A percentile compares a stretch with the other conserved stretches of the same genome.
phyloP scores from a whole-genome alignment of 2,329 filamentous ascomycete species.

The Malbranchea cinnamomea region DNA sequence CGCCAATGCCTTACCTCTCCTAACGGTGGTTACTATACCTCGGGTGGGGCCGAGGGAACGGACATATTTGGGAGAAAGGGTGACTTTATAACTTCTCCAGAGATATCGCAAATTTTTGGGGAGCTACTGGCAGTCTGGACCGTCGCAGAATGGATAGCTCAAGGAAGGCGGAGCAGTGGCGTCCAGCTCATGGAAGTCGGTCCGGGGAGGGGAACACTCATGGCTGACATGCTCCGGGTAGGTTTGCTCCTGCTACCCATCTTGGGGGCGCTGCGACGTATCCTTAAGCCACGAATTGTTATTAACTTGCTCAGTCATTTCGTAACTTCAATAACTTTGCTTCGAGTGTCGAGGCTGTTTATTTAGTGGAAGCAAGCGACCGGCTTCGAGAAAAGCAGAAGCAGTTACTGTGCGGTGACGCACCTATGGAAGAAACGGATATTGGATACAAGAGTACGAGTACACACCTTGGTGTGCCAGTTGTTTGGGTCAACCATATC shows the following conservation, averaged over 20 bases:
- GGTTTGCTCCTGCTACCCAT: constrained; percentile 1
- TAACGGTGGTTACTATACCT: constrained; percentile 85
- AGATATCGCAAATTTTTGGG: constrained; percentile 94
- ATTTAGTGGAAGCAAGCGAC: constrained; percentile 85
- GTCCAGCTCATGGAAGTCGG: constrained; percentile 89
- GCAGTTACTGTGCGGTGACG: constrained; percentile 61
- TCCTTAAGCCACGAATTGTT: too few relatives aligned
- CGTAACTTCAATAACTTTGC: constrained; percentile 67
- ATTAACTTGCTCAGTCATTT: constrained; percentile 54
- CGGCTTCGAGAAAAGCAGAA: constrained; percentile 65
- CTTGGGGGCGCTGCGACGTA: neutral
- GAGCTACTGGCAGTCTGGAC: constrained; percentile 92
- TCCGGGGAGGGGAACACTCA: constrained; percentile 83
- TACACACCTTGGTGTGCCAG: constrained; percentile 59
- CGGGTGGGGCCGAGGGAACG: constrained; percentile 42
- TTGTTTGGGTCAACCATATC: constrained; percentile 84
- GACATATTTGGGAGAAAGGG: constrained; percentile 89
- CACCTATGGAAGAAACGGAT: constrained; percentile 52
- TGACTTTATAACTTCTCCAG: constrained; percentile 92
- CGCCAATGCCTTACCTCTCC: constrained; percentile 93
- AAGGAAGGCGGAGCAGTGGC: constrained; percentile 57
- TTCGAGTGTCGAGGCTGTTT: constrained; percentile 67
- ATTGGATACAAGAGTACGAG: constrained; percentile 59
- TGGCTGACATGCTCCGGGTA: constrained; percentile 89
- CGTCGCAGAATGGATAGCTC: constrained; percentile 89